Evolutionary conservation across 2,329 filamentous ascomycete species (phyloP).

Genomic region (Aulographum hederae): DNA sequence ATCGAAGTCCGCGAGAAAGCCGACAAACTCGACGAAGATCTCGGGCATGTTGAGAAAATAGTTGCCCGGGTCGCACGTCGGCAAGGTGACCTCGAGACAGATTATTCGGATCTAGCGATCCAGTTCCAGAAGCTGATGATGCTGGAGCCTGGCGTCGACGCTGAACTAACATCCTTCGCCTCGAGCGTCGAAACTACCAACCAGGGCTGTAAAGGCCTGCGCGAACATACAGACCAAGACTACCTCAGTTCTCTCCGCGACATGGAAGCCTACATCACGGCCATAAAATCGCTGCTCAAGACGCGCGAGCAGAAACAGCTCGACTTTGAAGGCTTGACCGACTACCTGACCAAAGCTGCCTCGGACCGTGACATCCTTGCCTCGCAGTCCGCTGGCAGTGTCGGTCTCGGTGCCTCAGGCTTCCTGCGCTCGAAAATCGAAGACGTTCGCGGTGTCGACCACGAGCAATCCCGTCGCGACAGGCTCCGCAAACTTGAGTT

Average conservation of each 20-base stretch:
- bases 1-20: constrained; percentile 84
- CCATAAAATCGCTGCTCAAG: constrained; percentile 74
- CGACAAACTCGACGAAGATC: constrained; percentile 80
- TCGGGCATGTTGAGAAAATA: constrained; percentile 89
- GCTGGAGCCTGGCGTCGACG: constrained; percentile 74
- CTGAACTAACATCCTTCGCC: constrained; percentile 69
- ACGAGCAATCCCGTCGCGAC: constrained; percentile 78
- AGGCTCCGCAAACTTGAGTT: constrained; percentile 79
- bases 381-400: constrained; percentile 41
- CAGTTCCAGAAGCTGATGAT: constrained; percentile 89
- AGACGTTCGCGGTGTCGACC: constrained; percentile 89
- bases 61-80: constrained; percentile 75
- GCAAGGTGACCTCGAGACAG: constrained; percentile 70
- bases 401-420: constrained; percentile 54
- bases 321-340: constrained; percentile 87
- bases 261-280: constrained; percentile 87
- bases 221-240: constrained; percentile 86
- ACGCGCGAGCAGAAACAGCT: constrained; percentile 94
- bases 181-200: constrained; percentile 72
- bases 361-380: constrained; percentile 67
- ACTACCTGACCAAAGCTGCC: constrained; percentile 85
- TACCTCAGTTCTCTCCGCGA: constrained; percentile 85
- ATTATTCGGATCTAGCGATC: constrained; percentile 76
- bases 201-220: constrained; percentile 58
- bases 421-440: constrained; percentile 92